Conservation (phyloP, 495 filamentous ascomycete species). For the Penicillium chermesinum region DNA sequence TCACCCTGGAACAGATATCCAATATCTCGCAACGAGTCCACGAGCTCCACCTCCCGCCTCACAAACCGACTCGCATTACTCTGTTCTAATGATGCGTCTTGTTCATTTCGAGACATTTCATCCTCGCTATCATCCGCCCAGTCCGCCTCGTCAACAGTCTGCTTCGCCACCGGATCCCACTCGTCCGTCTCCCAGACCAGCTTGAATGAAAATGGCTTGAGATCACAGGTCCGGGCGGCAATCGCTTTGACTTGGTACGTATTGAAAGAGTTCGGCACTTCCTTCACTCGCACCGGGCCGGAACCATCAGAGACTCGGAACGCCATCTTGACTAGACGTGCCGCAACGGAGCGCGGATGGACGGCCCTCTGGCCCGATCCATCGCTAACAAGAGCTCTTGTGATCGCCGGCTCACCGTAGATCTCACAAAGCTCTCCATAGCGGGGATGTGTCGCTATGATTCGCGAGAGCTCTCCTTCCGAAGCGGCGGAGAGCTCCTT, state of each 20-base stretch:
- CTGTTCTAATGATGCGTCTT: background rate
- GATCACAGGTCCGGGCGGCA: constrained; percentile 62
- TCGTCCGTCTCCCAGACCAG: constrained; percentile 81
- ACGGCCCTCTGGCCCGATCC: constrained; percentile 30
- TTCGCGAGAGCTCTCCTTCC: constrained; percentile 44
- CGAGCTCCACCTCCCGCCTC: constrained; percentile 72
- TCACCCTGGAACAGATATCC: constrained; percentile 74
- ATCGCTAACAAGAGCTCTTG: constrained; percentile 23
- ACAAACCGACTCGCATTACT: constrained; percentile 48
- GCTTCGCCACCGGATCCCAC: constrained; percentile 64
- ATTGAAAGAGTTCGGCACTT: constrained; percentile 69
- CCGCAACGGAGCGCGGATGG: constrained; percentile 65
- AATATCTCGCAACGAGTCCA: constrained; percentile 73
- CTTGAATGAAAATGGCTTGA: constrained; percentile 56
- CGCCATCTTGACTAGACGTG: constrained; percentile 59
- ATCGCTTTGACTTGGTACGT: constrained; percentile 79
- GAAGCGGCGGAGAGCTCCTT: constrained; percentile 62
- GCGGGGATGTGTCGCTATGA: constrained; percentile 59
- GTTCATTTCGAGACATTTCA: constrained; percentile 22
- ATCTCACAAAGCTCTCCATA: constrained; percentile 67
- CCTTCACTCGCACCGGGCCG: constrained; percentile 28
- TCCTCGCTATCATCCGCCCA: constrained; percentile 52
- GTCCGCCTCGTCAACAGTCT: constrained; percentile 50
- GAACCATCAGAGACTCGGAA: constrained; percentile 49
- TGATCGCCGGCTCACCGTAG: constrained; percentile 62